These are phyloP conservation scores for Nigrospora sphaerica DNA, from an alignment of 2,329 filamentous ascomycete genomes.

Conservation along the genomic window DNA sequence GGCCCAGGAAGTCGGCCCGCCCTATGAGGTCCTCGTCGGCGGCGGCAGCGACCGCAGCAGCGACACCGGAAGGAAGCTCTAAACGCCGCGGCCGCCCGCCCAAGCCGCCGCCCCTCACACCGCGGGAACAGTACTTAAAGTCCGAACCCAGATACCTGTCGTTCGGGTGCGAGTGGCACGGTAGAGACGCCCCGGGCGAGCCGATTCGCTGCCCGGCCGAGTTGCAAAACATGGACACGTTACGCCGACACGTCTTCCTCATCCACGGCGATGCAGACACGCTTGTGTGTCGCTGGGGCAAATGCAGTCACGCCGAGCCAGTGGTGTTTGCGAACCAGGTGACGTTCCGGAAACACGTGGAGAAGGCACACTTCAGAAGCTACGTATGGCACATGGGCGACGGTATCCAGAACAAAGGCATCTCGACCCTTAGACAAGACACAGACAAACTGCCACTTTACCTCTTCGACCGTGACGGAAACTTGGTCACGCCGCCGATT, in stretches of 20 bases:
- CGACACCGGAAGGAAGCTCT: conserved; percentile 1
- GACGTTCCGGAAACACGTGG: conserved; percentile 42
- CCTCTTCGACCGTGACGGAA: conserved; percentile 43
- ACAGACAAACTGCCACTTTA: conserved; percentile 34
- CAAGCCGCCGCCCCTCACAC: conserved; percentile 28
- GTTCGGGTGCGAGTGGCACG: conserved; percentile 52
- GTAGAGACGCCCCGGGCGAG: conserved; percentile 4
- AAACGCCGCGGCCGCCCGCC: conserved; percentile 31
- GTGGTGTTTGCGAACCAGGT: conserved; percentile 12
- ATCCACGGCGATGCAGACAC: conserved; percentile 33
- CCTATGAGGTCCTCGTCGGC: too few relatives aligned
- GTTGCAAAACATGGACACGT: conserved; percentile 54
- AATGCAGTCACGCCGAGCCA: conserved; percentile 23
- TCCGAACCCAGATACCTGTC: conserved; percentile 37
- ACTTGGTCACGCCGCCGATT: conserved; percentile 53
- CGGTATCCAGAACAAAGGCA: conserved; percentile 40
- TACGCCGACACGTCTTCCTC: conserved; percentile 43
- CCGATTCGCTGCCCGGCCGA: conserved; percentile 43
- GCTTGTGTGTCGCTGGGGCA: conserved; percentile 30
- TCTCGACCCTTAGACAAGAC: conserved; percentile 12
- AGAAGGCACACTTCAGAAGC: conserved; percentile 44
- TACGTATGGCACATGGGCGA: conserved; percentile 54
- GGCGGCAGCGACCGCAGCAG: background rate
- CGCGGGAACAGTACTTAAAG: conserved; percentile 32
- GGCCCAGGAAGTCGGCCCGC: background rate